Conservation (phyloP, 495 filamentous ascomycete genomes). For the Halenospora varia region DNA sequence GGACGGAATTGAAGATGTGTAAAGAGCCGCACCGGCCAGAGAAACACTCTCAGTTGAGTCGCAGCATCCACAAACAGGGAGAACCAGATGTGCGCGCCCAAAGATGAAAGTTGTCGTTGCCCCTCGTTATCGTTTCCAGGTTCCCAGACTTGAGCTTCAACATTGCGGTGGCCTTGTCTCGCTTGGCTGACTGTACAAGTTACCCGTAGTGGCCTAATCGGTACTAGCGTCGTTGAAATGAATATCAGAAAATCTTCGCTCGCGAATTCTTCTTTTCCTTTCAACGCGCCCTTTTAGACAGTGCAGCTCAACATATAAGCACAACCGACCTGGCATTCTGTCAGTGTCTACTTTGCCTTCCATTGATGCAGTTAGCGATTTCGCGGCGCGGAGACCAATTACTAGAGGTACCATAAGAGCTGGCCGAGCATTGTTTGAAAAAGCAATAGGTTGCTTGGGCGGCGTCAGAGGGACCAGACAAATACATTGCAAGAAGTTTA, state of each 20-base stretch:
- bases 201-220: not conserved
- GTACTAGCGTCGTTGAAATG: conserved; percentile 2
- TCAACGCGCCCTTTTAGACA: conserved; percentile 81
- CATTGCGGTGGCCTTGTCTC: conserved; percentile 8
- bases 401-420: conserved; percentile 79
- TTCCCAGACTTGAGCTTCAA: conserved; percentile 7
- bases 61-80: conserved; percentile 12
- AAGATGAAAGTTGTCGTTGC: not conserved
- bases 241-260: conserved; percentile 22
- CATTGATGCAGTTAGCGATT: conserved; percentile 78
- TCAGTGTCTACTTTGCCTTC: conserved; percentile 49
- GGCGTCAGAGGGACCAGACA: conserved; percentile 90
- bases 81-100: not conserved
- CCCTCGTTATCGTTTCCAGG: conserved; percentile 9
- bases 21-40: conserved; percentile 10
- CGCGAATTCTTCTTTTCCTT: conserved; percentile 35
- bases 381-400: conserved; percentile 73
- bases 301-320: conserved; percentile 70
- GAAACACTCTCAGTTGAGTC: not conserved
- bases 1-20: not conserved
- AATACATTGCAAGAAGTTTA: conserved; percentile 9
- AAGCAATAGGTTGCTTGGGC: conserved; percentile 64
- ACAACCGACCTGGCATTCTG: conserved; percentile 66
- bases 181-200: not conserved
- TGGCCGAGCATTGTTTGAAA: conserved; percentile 63